A percentile compares a stretch with the other conserved stretches of the same genome.
Evolutionary conservation across 2,329 filamentous ascomycete species (phyloP).

Genomic region (Talaromyces piceae): DNA sequence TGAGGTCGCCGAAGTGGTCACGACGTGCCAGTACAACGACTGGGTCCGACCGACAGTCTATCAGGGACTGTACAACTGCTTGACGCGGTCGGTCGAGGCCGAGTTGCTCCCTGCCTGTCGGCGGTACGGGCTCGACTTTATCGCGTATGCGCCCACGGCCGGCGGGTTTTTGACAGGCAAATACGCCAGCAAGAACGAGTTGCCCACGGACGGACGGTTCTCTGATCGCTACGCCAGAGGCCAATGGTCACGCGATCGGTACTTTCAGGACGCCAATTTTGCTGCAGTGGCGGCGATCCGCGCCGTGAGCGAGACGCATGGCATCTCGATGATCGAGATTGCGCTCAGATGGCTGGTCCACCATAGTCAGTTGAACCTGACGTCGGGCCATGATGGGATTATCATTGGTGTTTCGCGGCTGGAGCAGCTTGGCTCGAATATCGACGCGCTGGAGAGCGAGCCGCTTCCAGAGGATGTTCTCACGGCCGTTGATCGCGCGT

Average conservation of each 20-base stretch:
- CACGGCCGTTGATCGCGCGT: slow-evolving; percentile 25
- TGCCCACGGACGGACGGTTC: slow-evolving; percentile 29
- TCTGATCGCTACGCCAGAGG: slow-evolving; percentile 35
- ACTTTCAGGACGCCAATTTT: slow-evolving; percentile 39
- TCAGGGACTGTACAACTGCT: slow-evolving; percentile 25
- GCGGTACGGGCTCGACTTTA: not conserved
- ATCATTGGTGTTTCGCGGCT: slow-evolving; percentile 33
- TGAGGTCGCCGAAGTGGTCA: slow-evolving; percentile 23
- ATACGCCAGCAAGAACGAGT: slow-evolving; percentile 2
- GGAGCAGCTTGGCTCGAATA: slow-evolving; percentile 32
- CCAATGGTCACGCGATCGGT: slow-evolving; percentile 28
- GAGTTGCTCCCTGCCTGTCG: not conserved
- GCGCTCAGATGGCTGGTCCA: slow-evolving; percentile 41
- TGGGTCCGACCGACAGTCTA: slow-evolving; percentile 27
- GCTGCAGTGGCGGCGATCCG: slow-evolving; percentile 36
- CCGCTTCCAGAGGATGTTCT: slow-evolving; percentile 34
- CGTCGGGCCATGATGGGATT: slow-evolving; percentile 25
- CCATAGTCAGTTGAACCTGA: slow-evolving; percentile 30
- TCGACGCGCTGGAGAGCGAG: slow-evolving; percentile 31
- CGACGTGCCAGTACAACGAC: slow-evolving; percentile 19
- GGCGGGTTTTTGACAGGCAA: not conserved
- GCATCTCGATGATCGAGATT: slow-evolving; percentile 35
- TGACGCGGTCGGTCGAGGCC: not conserved
- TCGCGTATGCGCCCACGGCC: not conserved
- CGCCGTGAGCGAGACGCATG: slow-evolving; percentile 30